Base-by-base conservation (phyloP, 78 protist species). In the Dictyostelium intermedium region DNA sequence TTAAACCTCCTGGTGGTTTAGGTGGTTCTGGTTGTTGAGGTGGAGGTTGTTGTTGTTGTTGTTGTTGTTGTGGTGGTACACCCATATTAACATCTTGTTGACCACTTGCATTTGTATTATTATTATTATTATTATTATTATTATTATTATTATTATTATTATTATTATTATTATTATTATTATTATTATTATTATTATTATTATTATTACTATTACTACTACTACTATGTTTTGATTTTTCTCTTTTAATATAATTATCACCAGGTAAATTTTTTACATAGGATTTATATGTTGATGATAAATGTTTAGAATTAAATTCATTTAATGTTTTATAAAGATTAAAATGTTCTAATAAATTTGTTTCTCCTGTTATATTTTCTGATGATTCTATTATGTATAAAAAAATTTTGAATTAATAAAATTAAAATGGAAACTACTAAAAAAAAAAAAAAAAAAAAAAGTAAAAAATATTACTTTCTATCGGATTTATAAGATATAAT, bases 191-290 rank as follows among this genome's bases (percentile, higher is more conserved):
- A 3, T 32, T 63, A 11, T 53, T 63, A 32, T 35, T 30, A 45
- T 16, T 47, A 23, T 50, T 56, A 20, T 5, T n/a, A 32, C 2
- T 27, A 10, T 2, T 50, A 25, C 0, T n/a, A n/a, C 18, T 39
- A 73, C 50, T 50, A 20, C 34, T 47, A 30, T 47, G 66, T n/a
- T 23, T 74, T 27, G 73, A 76, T 80, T 89, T 89, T 43, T 89
- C 94, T 89, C 94, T 78, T 89, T 70, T 89, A 13, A 89, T 89
- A 89, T 89, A 89, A 80, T 78, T 89, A 39, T 89, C 94, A 70
- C 94, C 94, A 20, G 94, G 94, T 80, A 89, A n/a, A 66, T 89
- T 74, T 35, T 80, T 89, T 69, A 89, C 94, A 80, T 89, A 89
- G 4, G 94, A 78, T 89, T 89, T 89, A 80, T 89, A 89, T 14